phyloP scores from a whole-genome alignment of 192 early-diverging fungal species.

The Jimgerdemannia lactiflua region DNA sequence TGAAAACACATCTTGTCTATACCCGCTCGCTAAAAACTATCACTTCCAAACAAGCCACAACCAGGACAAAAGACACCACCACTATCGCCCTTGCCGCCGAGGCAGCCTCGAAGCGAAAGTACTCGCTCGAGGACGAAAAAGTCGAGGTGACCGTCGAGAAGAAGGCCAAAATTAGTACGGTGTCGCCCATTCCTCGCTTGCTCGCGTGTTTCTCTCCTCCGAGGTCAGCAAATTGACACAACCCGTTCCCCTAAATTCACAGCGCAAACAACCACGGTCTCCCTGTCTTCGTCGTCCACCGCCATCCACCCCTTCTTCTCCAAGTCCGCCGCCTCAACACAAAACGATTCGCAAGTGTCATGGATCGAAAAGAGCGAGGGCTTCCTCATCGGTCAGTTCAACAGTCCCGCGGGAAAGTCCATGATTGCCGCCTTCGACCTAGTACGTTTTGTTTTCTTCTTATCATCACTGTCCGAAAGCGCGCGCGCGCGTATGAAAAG shows the following conservation, averaged over 20 bases:
- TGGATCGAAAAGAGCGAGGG: neutral
- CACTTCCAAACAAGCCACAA: neutral
- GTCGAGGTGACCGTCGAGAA: neutral
- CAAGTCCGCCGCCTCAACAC: neutral
- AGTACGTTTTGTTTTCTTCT: constrained; percentile 18
- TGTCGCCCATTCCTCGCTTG: neutral
- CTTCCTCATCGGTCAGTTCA: neutral
- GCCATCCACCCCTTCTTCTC: neutral
- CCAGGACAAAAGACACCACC: neutral
- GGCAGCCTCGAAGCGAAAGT: neutral
- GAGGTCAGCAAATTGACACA: neutral
- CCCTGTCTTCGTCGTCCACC: neutral
- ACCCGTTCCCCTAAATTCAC: neutral
- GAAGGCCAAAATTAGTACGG: neutral
- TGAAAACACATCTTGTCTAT: neutral
- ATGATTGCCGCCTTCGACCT: constrained; percentile 74
- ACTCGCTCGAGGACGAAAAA: neutral
- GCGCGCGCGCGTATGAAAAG: too few relatives aligned
- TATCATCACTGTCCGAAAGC: neutral
- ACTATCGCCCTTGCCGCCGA: neutral
- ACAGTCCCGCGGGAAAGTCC: neutral
- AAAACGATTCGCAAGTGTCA: neutral
- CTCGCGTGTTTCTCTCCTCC: neutral
- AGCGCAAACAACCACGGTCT: neutral
- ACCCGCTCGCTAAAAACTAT: neutral